Evolutionary conservation across 768 basidiomycete genomes (phyloP).

Genomic region (Russula olivacea): DNA sequence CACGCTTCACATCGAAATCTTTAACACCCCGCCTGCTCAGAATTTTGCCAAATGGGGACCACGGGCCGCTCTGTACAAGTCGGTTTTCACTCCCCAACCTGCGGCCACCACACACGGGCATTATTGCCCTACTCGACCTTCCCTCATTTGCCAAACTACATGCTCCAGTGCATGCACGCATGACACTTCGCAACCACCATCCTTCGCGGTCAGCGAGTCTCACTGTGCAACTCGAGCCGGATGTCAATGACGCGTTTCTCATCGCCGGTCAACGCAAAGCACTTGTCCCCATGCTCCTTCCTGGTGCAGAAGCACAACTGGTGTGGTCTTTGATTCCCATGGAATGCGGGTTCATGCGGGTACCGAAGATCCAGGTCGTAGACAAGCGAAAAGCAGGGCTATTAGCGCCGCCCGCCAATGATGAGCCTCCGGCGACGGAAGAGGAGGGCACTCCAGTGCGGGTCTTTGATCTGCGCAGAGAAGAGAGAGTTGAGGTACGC

Average conservation of each 20-base stretch:
- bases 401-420: neutral
- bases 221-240: slow-evolving; percentile 65
- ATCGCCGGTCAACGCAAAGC: slow-evolving; percentile 68
- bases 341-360: slow-evolving; percentile 60
- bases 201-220: slow-evolving; percentile 61
- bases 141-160: slow-evolving; percentile 65
- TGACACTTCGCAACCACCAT: slow-evolving; percentile 62
- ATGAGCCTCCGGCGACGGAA: slow-evolving; percentile 42
- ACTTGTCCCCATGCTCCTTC: slow-evolving; percentile 64
- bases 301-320: slow-evolving; percentile 60
- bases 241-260: slow-evolving; percentile 66
- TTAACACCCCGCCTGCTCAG: slow-evolving; percentile 32
- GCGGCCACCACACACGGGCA: slow-evolving; percentile 50
- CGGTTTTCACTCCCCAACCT: slow-evolving; percentile 56
- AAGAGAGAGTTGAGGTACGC: slow-evolving; percentile 48
- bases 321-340: slow-evolving; percentile 67
- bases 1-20: neutral
- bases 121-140: slow-evolving; percentile 60
- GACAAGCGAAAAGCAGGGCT: slow-evolving; percentile 36
- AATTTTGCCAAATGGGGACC: slow-evolving; percentile 40
- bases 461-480: slow-evolving; percentile 55
- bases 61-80: slow-evolving; percentile 44
- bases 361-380: slow-evolving; percentile 59
- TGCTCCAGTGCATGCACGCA: slow-evolving; percentile 46
- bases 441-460: slow-evolving; percentile 59